phyloP scores from a whole-genome alignment of 2,329 filamentous ascomycete genomes.

The Seiridium cupressi region DNA sequence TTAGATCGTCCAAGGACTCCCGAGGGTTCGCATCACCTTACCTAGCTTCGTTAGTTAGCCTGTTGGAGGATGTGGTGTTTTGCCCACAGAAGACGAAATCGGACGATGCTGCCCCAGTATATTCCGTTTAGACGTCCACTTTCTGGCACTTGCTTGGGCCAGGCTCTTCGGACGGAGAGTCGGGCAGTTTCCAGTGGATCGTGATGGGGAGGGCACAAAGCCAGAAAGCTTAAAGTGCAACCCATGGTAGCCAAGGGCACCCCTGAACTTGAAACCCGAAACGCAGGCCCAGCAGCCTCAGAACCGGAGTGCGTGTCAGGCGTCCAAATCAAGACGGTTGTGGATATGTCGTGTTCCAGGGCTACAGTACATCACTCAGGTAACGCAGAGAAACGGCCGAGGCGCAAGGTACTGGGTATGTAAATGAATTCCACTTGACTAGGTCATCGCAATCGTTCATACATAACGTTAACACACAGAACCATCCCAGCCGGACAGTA shows the following conservation, averaged over 20 bases:
- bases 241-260: neutral
- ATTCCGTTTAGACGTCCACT: neutral
- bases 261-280: slow-evolving; percentile 5
- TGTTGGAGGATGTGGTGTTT: neutral
- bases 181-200: neutral
- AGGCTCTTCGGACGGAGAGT: neutral
- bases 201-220: neutral
- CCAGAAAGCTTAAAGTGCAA: neutral
- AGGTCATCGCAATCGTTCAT: no score
- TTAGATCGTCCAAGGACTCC: neutral
- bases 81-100: neutral
- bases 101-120: neutral
- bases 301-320: neutral
- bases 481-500: no score
- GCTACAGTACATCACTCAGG: no score
- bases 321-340: slow-evolving; percentile 1
- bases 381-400: no score
- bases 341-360: neutral
- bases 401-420: no score
- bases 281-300: neutral
- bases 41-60: neutral
- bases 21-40: neutral
- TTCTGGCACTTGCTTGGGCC: neutral
- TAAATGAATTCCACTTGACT: no score
- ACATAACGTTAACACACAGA: no score